These are phyloP conservation scores for Triangularia verruculosa DNA, from an alignment of 2,329 filamentous ascomycete genomes.

Conservation along the genomic window DNA sequence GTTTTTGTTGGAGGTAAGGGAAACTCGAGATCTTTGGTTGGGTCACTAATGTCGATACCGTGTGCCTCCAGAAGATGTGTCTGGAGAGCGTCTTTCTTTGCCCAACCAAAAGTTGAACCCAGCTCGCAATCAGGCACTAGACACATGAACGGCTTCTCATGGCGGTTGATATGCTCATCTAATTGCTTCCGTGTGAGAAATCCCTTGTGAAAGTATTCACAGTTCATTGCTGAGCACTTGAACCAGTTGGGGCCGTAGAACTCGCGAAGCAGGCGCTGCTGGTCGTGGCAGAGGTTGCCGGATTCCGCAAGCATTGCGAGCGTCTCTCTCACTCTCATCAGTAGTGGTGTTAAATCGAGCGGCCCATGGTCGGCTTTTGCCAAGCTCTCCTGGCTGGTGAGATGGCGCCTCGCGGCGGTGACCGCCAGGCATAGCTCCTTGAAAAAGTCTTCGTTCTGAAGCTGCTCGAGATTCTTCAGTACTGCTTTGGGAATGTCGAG, in stretches of 20 bases:
- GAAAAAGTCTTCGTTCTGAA: not conserved
- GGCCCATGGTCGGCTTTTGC: not conserved
- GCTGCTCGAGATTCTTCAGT: not conserved
- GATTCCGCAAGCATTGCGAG: not conserved
- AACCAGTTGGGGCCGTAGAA: slow-evolving; percentile 11
- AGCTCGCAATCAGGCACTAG: slow-evolving; percentile 32
- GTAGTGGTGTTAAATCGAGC: not conserved
- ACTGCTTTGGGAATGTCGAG: not conserved
- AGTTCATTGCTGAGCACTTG: slow-evolving; percentile 32
- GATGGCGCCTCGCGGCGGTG: not conserved
- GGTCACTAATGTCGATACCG: slow-evolving; percentile 18
- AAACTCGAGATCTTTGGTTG: slow-evolving; percentile 19
- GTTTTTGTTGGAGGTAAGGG: not conserved
- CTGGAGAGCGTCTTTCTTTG: slow-evolving; percentile 34
- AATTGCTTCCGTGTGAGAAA: slow-evolving; percentile 32
- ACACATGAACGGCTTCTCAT: slow-evolving; percentile 37
- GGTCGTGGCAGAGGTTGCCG: not conserved
- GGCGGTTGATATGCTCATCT: slow-evolving; percentile 35
- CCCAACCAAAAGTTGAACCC: slow-evolving; percentile 33
- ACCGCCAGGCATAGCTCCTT: not conserved
- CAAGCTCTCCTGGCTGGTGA: not conserved
- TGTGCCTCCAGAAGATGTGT: slow-evolving; percentile 30
- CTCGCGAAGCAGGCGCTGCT: not conserved
- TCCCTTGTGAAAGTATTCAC: slow-evolving; percentile 38
- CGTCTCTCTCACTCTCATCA: not conserved